A percentile compares a stretch with the other conserved stretches of the same genome.
These are phyloP conservation scores for Crithidia acanthocephali DNA, from an alignment of 208 protist species.

Conservation along the genomic window DNA sequence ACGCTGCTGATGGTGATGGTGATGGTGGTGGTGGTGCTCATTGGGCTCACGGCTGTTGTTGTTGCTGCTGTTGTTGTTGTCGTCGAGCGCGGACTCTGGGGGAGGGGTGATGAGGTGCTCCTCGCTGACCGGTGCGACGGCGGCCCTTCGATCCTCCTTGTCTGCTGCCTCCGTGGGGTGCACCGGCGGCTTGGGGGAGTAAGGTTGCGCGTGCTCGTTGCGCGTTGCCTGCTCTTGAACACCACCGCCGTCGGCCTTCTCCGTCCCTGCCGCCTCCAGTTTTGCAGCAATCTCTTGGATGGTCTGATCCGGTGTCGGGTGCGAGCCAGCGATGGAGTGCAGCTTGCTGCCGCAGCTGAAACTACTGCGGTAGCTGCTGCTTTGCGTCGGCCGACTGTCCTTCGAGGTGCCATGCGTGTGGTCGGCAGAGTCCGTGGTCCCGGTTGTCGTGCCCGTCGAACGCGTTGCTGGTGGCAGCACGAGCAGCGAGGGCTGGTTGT, in stretches of 20 bases:
- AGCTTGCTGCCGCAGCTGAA: conserved; percentile 17
- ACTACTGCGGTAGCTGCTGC: conserved; percentile 14
- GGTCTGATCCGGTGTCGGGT: neutral
- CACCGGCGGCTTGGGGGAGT: neutral
- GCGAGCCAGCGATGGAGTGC: neutral
- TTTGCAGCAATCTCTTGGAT: neutral
- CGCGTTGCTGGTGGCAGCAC: neutral
- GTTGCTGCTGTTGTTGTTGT: neutral
- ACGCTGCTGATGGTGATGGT: too few relatives aligned
- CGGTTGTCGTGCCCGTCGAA: neutral
- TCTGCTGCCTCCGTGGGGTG: neutral
- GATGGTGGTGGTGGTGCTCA: too few relatives aligned
- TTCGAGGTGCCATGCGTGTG: conserved; percentile 4
- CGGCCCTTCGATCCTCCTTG: neutral
- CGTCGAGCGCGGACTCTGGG: neutral
- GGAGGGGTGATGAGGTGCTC: neutral
- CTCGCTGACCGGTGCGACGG: neutral
- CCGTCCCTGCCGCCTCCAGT: neutral
- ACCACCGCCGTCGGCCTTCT: neutral
- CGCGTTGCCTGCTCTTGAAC: neutral
- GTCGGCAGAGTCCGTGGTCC: neutral
- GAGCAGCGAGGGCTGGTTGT: conserved; percentile 11
- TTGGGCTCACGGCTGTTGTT: neutral
- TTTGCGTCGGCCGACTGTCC: conserved; percentile 12
- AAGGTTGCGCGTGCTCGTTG: neutral